Evolutionary conservation across 2,329 filamentous ascomycete genomes (phyloP), one percentile per base, ranked within the genome.

Genomic region (Grosmannia penicillata): DNA sequence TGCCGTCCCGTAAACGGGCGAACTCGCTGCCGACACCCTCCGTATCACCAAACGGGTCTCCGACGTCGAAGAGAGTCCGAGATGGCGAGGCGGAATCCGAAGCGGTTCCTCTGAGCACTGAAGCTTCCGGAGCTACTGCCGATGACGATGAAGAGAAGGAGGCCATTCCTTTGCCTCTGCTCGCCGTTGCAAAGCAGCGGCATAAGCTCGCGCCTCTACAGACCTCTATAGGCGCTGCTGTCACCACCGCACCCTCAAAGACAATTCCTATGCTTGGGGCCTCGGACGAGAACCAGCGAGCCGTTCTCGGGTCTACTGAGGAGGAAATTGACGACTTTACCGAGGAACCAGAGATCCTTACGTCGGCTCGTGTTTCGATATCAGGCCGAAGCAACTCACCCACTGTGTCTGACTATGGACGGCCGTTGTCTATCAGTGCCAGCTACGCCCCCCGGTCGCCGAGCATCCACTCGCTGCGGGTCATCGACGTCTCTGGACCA

Each of bases 311-410:
- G 74, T 42, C 75, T 9, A 49, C 66, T 43, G 56, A 72, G 50
- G 47, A 71, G 47, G 54, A 75, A 46, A 40, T 65, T 48, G 47
- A 69, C 52, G 45, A 70, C 47, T 58, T 74, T 60, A 52, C 72
- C 52, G 69, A 82, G 63, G 64, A 72, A 47, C 67, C 70, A 3
- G 60, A 73, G 47, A 70, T 75, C 23, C 45, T 75, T 39, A 75
- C 67, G 0, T 72, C 70, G 0, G 64, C 70, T 4, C 60, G 71
- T 26, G 60, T 75, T 8, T 75, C 71, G 4, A 62, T 73, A 21
- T 61, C 62, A 23, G 68, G 68, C 25, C 63, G 63, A 19, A 57
- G 54, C 45, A 61, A 61, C 24, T 70, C 68, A 1, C 65, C 67
- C 3, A 56, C 65, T 3, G 53, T 56, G 2, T 68, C 68, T 1